Conservation (phyloP, 306 rosid genomes). For the Rosa multiflora region DNA sequence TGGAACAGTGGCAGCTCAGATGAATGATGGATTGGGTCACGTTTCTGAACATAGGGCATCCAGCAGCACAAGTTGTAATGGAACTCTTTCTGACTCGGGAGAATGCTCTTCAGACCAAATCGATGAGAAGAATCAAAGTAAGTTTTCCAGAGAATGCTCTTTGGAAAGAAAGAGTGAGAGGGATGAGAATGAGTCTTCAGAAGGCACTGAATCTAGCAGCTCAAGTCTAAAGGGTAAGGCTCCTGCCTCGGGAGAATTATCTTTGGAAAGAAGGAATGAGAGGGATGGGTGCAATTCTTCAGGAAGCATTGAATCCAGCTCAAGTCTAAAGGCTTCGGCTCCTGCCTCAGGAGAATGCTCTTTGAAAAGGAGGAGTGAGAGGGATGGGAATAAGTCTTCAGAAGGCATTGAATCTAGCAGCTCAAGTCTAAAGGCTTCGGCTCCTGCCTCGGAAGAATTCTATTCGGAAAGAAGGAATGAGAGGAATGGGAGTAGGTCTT, state of each 20-base stretch:
- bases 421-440: background rate
- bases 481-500: background rate
- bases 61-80: slow-evolving; percentile 31
- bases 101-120: slow-evolving; percentile 36
- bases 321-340: too few relatives aligned
- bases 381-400: too few relatives aligned
- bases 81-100: slow-evolving; percentile 37
- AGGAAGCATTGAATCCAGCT: background rate
- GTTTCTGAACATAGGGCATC: slow-evolving; percentile 34
- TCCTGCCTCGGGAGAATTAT: background rate
- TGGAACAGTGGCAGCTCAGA: slow-evolving; percentile 39
- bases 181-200: background rate
- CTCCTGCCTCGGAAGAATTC: background rate
- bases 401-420: too few relatives aligned
- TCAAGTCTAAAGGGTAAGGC: background rate
- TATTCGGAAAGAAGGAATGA: background rate
- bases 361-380: too few relatives aligned
- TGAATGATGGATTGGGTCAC: slow-evolving; percentile 17
- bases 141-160: background rate
- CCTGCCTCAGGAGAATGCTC: too few relatives aligned
- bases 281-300: background rate
- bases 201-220: background rate
- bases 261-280: slow-evolving; percentile 2
- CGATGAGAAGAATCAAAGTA: slow-evolving; percentile 28
- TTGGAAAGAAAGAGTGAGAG: background rate